phyloP scores from a whole-genome alignment of 306 rosid species.

The Erythrophleum fordii region DNA sequence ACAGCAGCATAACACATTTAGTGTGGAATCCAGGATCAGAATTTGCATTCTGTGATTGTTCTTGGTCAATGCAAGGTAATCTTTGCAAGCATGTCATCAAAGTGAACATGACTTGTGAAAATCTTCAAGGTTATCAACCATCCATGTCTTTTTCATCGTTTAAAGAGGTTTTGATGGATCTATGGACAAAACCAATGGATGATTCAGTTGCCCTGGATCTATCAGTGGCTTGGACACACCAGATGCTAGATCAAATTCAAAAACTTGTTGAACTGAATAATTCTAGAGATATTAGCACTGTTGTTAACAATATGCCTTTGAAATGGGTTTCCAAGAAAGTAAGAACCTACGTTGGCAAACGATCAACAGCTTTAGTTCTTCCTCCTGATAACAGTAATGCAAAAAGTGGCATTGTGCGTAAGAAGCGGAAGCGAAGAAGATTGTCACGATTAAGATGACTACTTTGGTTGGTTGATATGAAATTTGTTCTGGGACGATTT shows the following conservation, averaged over 20 bases:
- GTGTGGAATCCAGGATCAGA: neutral
- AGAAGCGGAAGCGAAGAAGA: slow-evolving; percentile 17
- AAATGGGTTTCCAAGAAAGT: neutral
- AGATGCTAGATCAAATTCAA: slow-evolving; percentile 51
- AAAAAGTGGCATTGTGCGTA: neutral
- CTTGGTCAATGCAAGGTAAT: neutral
- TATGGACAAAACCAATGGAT: neutral
- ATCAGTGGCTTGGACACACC: slow-evolving; percentile 81
- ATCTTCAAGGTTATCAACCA: neutral
- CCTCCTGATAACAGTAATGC: neutral
- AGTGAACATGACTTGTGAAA: slow-evolving; percentile 1
- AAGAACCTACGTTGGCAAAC: neutral
- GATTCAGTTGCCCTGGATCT: slow-evolving; percentile 59
- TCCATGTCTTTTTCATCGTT: neutral
- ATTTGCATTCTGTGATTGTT: slow-evolving; percentile 3
- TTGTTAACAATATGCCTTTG: neutral
- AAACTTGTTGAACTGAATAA: slow-evolving; percentile 70
- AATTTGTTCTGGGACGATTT: neutral
- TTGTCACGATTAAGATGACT: neutral
- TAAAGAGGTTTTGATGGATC: slow-evolving; percentile 6
- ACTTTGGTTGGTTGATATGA: neutral
- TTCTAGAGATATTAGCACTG: slow-evolving; percentile 63
- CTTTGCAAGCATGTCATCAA: slow-evolving; percentile 5
- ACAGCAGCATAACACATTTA: neutral
- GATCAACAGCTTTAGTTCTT: neutral